Evolutionary conservation across 2,329 filamentous ascomycete genomes (phyloP), one percentile per base, ranked within the genome.

Genomic region (Aspergillus japonicus): DNA sequence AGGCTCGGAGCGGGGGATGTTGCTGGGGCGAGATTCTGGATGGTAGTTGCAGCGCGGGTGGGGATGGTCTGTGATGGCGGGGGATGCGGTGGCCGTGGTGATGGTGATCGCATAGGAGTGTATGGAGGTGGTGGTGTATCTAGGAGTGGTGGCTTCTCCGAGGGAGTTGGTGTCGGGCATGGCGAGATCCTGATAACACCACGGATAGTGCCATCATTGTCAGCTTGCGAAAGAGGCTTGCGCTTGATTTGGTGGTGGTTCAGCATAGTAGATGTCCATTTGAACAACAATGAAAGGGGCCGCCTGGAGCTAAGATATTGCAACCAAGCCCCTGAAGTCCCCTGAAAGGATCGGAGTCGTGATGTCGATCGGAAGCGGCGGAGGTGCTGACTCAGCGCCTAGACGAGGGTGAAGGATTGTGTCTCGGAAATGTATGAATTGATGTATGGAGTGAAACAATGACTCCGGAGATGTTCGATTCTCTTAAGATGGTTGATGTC

Each of bases 281-380:
- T 44, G 39, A 16, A 44, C 39, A 16, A 44, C 39, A 2, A 11
- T 16, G n/a, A 2, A 16, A 23, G 19, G 29, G 5, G 5, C 12
- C 10, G 26, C 42, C n/a, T 48, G n/a, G n/a, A 24, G 26, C 26
- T 44, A 35, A 47, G 44, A n/a, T 54, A 29, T 5, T 11, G n/a
- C 39, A 26, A 14, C 16, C 24, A 14, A 26, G 23, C 19, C 31
- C 39, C n/a, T 48, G 24, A 54, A 52, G 4, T 24, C 24, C n/a
- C 52, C 52, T 48, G 16, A 23, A 54, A 31, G 48, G 16, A 29
- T 21, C 47, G 19, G 51, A 54, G 51, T 44, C 21, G 21, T 54
- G 51, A 47, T 54, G 42, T 54, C 52, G 42, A 47, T 47, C 52
- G 52, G 52, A 47, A 33, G 16, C 3, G 8, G 52, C 42, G 26